Evolutionary conservation across 73 alveolate species (phyloP).

Genomic region (Paramecium biaurelia): DNA sequence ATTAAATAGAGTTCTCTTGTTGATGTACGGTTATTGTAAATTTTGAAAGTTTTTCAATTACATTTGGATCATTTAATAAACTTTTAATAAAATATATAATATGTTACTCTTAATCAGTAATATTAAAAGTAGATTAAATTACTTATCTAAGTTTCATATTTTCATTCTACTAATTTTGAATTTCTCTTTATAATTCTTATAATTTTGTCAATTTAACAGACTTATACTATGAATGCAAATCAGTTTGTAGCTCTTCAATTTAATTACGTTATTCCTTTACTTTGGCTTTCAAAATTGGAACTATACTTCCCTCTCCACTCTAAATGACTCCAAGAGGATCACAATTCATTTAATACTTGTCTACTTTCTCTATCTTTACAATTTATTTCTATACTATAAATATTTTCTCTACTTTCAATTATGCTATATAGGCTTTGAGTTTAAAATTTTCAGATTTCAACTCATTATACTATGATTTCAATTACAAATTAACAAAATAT

Average conservation of each 20-base stretch:
- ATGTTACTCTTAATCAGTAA: constrained; percentile 9
- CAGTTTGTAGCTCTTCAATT: constrained; percentile 4
- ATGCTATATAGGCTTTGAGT: not conserved
- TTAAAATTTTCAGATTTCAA: not conserved
- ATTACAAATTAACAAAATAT: not conserved
- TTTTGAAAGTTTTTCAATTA: not conserved
- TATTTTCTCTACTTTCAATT: not conserved
- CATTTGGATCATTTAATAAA: constrained; percentile 28
- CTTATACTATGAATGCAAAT: not conserved
- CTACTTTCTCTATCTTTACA: not conserved
- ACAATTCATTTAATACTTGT: not conserved
- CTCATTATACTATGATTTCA: not conserved
- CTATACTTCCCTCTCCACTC: constrained; percentile 26
- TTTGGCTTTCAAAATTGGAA: constrained; percentile 19
- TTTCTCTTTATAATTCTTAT: not conserved
- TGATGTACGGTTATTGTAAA: not conserved
- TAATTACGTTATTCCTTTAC: not conserved
- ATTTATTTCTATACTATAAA: not conserved
- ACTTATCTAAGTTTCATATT: not conserved
- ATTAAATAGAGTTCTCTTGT: not conserved
- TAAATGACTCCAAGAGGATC: not conserved
- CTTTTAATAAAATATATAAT: not conserved
- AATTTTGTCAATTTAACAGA: constrained; percentile 42
- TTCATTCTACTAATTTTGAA: constrained; percentile 3
- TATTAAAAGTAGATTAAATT: not conserved